A percentile compares a stretch with the other conserved stretches of the same genome.
Evolutionary conservation across 1,284 basidiomycete genomes (phyloP).

Genomic region (Pseudozyma thailandica): DNA sequence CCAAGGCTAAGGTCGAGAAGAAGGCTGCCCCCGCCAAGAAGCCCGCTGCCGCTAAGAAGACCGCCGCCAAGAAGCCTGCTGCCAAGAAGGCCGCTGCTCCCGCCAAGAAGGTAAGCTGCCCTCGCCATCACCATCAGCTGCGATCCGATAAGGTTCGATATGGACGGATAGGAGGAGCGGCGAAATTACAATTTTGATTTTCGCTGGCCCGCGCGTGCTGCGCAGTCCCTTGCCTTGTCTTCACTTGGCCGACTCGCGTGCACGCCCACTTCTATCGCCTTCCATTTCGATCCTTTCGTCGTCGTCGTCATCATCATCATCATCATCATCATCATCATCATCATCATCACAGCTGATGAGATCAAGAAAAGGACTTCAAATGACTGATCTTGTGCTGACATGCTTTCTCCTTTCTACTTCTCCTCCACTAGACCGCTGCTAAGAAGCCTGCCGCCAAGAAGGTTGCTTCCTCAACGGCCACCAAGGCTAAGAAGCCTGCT

Average conservation of each 20-base stretch:
- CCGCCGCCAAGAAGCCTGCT: slow-evolving; percentile 64
- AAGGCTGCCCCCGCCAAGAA: slow-evolving; percentile 69
- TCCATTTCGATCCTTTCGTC: neutral
- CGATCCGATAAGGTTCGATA: neutral
- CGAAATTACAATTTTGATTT: neutral
- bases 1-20: slow-evolving; percentile 73
- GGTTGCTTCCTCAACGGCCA: slow-evolving; percentile 33
- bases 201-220: neutral
- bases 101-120: slow-evolving; percentile 49
- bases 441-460: slow-evolving; percentile 71
- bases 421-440: slow-evolving; percentile 23
- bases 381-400: neutral
- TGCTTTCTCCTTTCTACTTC: neutral
- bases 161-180: neutral
- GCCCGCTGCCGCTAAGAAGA: slow-evolving; percentile 70
- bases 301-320: too few species aligned
- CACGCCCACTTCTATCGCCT: neutral
- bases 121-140: neutral
- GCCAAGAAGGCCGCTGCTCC: slow-evolving; percentile 26
- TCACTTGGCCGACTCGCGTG: neutral
- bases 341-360: neutral
- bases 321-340: too few species aligned
- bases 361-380: neutral
- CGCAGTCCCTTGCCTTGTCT: neutral
- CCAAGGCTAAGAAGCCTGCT: slow-evolving; percentile 28